Evolutionary conservation across 2,329 filamentous ascomycete species (phyloP).

Genomic region (Coniochaeta ligniaria): DNA sequence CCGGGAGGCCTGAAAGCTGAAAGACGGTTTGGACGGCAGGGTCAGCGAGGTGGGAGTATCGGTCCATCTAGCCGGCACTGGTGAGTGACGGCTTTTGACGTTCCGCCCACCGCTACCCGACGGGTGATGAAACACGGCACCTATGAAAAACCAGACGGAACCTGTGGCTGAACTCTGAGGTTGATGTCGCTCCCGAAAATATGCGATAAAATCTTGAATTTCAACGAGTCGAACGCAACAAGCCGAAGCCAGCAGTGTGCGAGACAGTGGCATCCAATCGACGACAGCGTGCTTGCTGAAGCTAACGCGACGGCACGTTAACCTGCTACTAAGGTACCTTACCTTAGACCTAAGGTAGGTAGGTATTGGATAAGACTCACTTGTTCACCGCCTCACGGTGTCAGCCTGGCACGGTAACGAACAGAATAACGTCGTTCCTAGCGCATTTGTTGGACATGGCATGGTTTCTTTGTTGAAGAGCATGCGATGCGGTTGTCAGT

Average conservation of each 20-base stretch:
- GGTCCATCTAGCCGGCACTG: not conserved
- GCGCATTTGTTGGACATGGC: not conserved
- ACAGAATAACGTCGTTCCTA: not conserved
- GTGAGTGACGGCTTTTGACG: not conserved
- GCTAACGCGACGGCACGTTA: not conserved
- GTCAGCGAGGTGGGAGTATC: not conserved
- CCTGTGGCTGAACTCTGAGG: not conserved
- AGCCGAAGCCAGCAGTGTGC: too few species aligned
- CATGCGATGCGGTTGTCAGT: not conserved
- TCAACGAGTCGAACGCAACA: not conserved
- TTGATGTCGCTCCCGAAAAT: not conserved
- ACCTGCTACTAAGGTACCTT: too few species aligned
- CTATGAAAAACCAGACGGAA: not conserved
- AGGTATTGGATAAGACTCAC: not conserved
- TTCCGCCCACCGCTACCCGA: not conserved
- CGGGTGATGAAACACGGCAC: not conserved
- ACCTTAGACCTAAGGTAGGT: too few species aligned
- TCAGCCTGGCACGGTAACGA: not conserved
- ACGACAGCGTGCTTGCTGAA: not conserved
- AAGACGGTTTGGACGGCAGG: not conserved
- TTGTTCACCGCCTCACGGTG: not conserved
- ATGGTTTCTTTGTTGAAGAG: not conserved
- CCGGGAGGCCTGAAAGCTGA: not conserved
- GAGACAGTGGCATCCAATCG: not conserved
- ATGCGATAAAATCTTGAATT: not conserved